Percentiles rank a stretch among this genome's conserved stretches.
Conservation (phyloP, 495 filamentous ascomycete genomes). For the Schizothecium vesticola region DNA sequence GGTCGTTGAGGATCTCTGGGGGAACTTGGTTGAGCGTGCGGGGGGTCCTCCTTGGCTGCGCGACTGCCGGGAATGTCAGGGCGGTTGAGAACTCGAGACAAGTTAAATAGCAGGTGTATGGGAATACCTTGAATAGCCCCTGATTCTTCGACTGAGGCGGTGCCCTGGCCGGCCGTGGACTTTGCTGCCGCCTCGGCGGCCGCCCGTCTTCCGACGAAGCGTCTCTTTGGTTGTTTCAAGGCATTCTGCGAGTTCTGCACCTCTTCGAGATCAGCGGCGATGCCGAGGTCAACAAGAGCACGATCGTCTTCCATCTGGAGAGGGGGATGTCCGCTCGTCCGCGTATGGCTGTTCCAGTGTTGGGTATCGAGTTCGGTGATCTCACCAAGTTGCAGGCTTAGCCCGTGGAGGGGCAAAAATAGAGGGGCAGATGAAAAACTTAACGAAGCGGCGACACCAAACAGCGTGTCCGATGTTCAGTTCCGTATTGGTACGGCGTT, state of each 20-base stretch:
- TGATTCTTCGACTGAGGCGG: conserved; percentile 55
- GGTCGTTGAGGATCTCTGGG: conserved; percentile 75
- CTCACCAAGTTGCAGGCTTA: neutral
- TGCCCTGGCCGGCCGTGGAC: conserved; percentile 33
- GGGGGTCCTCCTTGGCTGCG: conserved; percentile 61
- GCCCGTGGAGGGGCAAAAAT: neutral
- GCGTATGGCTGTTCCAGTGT: neutral
- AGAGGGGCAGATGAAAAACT: neutral
- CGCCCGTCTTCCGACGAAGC: conserved; percentile 68
- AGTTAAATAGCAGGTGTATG: neutral
- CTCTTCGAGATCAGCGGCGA: conserved; percentile 52
- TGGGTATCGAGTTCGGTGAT: neutral
- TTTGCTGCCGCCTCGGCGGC: conserved; percentile 49
- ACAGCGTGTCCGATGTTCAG: neutral
- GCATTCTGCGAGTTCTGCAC: conserved; percentile 32
- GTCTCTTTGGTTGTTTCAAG: conserved; percentile 61
- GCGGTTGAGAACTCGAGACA: neutral
- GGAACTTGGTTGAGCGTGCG: conserved; percentile 86
- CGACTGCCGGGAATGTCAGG: conserved; percentile 29
- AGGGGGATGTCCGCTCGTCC: neutral
- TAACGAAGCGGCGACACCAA: neutral
- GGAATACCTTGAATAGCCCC: conserved; percentile 56
- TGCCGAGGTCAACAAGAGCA: conserved; percentile 45
- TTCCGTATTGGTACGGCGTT: neutral
- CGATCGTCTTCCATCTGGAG: conserved; percentile 50